phyloP scores from a whole-genome alignment of 2,329 filamentous ascomycete species.

The Phialophora expanda region DNA sequence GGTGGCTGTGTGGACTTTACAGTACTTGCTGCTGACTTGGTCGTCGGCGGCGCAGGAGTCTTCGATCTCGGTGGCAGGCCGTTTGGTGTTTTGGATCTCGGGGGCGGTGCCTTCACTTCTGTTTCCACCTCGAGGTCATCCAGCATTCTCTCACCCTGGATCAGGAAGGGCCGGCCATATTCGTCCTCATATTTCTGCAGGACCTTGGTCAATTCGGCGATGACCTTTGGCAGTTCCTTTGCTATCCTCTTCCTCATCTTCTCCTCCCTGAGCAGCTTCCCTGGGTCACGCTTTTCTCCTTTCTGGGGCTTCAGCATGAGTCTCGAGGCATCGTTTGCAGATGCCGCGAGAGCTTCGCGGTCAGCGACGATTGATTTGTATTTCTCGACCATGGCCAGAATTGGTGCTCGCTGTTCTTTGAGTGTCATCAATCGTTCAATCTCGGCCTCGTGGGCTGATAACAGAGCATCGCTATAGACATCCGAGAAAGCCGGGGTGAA shows the following conservation, averaged over 20 bases:
- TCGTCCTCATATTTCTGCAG: conserved; percentile 91
- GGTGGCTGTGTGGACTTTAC: conserved; percentile 28
- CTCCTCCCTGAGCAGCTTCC: conserved; percentile 90
- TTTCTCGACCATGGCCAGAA: conserved; percentile 78
- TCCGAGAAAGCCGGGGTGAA: conserved; percentile 97
- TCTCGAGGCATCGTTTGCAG: conserved; percentile 92
- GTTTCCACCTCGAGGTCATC: conserved; percentile 74
- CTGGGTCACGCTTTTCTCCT: conserved; percentile 91
- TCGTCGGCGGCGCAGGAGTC: conserved; percentile 48
- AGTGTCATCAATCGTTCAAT: conserved; percentile 80
- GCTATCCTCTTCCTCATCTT: conserved; percentile 98
- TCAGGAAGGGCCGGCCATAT: conserved; percentile 88
- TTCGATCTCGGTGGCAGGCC: conserved; percentile 61
- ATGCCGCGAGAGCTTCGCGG: conserved; percentile 82
- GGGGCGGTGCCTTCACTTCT: conserved; percentile 64
- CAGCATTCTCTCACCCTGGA: conserved; percentile 89
- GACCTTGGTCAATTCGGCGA: conserved; percentile 78
- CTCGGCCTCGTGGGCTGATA: conserved; percentile 93
- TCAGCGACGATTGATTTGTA: conserved; percentile 84
- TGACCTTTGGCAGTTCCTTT: conserved; percentile 92
- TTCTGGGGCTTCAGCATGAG: conserved; percentile 90
- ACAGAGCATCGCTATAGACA: conserved; percentile 91
- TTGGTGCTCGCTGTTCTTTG: conserved; percentile 84
- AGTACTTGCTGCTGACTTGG: conserved; percentile 29
- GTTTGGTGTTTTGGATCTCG: conserved; percentile 77